Percentiles rank a stretch among this genome's conserved stretches.
phyloP scores from a whole-genome alignment of 1,139 yeast species.

The Diutina catenulata region DNA sequence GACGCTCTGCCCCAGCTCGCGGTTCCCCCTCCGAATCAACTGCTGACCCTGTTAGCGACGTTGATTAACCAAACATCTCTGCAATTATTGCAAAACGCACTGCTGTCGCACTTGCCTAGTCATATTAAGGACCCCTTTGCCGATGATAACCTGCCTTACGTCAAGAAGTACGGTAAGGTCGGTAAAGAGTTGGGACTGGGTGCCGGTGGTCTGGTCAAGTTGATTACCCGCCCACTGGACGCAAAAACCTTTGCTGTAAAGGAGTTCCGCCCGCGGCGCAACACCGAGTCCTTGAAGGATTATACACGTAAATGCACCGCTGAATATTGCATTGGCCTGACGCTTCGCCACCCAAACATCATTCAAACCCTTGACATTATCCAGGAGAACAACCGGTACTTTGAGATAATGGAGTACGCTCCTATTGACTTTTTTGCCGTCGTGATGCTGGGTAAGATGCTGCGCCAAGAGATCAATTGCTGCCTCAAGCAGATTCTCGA shows the following conservation, averaged over 20 bases:
- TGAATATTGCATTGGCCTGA: conserved; percentile 94
- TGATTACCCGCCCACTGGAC: conserved; percentile 74
- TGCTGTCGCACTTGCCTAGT: background rate
- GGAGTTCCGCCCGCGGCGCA: conserved; percentile 80
- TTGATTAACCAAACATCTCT: conserved; percentile 34
- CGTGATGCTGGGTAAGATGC: conserved; percentile 94
- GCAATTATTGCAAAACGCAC: conserved; percentile 24
- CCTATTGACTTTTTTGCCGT: conserved; percentile 95
- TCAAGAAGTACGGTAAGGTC: conserved; percentile 76
- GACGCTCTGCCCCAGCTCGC: background rate
- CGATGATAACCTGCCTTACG: conserved; percentile 51
- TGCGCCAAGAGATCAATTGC: conserved; percentile 73
- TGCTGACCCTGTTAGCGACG: conserved; percentile 30
- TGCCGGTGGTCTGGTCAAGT: conserved; percentile 93
- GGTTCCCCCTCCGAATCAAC: conserved; percentile 14
- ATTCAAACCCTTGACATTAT: conserved; percentile 90
- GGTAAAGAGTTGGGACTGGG: conserved; percentile 93
- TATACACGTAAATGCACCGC: conserved; percentile 94
- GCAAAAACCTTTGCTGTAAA: conserved; percentile 88
- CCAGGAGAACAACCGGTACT: conserved; percentile 75
- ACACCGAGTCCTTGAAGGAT: conserved; percentile 77
- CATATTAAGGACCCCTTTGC: conserved; percentile 28
- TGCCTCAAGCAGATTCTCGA: conserved; percentile 77
- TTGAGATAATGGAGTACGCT: conserved; percentile 96
- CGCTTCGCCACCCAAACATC: conserved; percentile 86